phyloP scores from a whole-genome alignment of 768 basidiomycete species.

The Tylopilus sp. region DNA sequence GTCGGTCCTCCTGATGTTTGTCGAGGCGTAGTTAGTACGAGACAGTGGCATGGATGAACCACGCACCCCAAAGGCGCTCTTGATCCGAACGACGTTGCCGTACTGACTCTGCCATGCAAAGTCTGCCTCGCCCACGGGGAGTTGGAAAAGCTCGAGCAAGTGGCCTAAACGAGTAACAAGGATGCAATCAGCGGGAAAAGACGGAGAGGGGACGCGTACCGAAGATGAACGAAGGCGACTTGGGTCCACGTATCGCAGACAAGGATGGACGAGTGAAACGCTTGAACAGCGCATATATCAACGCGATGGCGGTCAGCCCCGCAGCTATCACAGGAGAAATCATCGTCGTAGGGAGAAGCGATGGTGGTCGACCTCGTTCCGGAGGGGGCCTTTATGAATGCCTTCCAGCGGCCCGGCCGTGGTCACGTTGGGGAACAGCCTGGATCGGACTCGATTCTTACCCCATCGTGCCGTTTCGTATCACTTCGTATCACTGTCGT shows the following conservation, averaged over 20 bases:
- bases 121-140: conserved; percentile 26
- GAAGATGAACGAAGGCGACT: conserved; percentile 13
- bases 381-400: not conserved
- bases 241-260: conserved; percentile 13
- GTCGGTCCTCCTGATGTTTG: conserved; percentile 38
- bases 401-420: no score
- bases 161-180: conserved; percentile 21
- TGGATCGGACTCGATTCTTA: not conserved
- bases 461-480: no score
- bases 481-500: not conserved
- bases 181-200: conserved; percentile 4
- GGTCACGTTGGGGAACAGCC: no score
- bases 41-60: not conserved
- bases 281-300: not conserved
- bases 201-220: conserved; percentile 6
- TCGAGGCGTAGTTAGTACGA: not conserved
- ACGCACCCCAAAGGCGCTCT: conserved; percentile 23
- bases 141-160: conserved; percentile 22
- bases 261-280: conserved; percentile 5
- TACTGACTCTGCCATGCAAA: conserved; percentile 31
- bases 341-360: not conserved
- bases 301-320: not conserved
- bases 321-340: not conserved
- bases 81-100: conserved; percentile 24
- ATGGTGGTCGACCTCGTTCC: not conserved